Evolutionary conservation across 306 rosid genomes (phyloP).

Genomic region (Corylus heterophylla): DNA sequence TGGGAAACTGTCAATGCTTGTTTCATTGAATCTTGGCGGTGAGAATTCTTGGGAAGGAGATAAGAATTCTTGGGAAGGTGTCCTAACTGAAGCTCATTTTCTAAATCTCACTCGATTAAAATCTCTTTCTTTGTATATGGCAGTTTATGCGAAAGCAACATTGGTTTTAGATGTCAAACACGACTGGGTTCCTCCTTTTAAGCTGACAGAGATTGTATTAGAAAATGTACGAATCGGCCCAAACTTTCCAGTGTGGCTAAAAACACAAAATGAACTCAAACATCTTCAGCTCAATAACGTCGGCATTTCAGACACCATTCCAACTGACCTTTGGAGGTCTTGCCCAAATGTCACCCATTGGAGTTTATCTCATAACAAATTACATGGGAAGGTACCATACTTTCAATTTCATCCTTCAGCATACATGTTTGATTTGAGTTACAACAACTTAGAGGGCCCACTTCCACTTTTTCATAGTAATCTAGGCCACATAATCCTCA

Average conservation of each 20-base stretch:
- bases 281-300: background rate
- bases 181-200: background rate
- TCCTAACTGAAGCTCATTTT: too few species aligned
- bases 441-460: too few species aligned
- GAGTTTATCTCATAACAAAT: conserved; percentile 13
- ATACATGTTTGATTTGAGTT: too few species aligned
- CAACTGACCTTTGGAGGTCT: conserved; percentile 5
- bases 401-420: background rate
- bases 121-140: too few species aligned
- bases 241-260: background rate
- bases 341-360: background rate
- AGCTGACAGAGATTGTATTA: background rate
- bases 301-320: conserved; percentile 11
- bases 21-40: too few species aligned
- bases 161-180: background rate
- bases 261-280: conserved; percentile 13
- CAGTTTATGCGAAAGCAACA: fast-evolving
- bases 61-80: too few species aligned
- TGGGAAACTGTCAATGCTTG: too few species aligned
- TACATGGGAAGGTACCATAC: conserved; percentile 18
- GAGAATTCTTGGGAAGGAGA: too few species aligned
- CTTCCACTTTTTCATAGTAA: too few species aligned
- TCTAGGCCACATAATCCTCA: fast-evolving
- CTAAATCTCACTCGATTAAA: too few species aligned
- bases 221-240: background rate